Evolutionary conservation across 2,329 filamentous ascomycete species (phyloP).

Genomic region (Cercospora sesami): DNA sequence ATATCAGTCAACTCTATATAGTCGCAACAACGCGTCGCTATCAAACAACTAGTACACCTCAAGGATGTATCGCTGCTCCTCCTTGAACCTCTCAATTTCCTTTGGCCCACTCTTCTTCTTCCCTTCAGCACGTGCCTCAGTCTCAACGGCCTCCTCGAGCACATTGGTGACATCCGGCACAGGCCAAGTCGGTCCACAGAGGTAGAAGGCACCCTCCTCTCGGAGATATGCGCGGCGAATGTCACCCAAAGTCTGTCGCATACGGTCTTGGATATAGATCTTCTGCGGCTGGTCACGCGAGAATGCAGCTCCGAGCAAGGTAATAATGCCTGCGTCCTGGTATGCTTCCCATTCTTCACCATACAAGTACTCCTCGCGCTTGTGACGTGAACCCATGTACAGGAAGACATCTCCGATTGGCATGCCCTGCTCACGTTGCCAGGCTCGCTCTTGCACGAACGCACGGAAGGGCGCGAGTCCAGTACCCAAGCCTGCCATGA

Average conservation of each 20-base stretch:
- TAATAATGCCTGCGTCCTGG: slow-evolving; percentile 91
- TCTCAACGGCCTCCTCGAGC: slow-evolving; percentile 83
- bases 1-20: neutral
- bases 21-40: neutral
- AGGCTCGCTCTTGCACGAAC: slow-evolving; percentile 95
- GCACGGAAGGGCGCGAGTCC: slow-evolving; percentile 98
- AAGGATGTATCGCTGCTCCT: slow-evolving; percentile 87
- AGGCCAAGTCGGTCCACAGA: slow-evolving; percentile 97
- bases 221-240: slow-evolving; percentile 84
- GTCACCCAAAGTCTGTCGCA: slow-evolving; percentile 81
- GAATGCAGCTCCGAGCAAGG: slow-evolving; percentile 88
- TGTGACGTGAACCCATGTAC: slow-evolving; percentile 95
- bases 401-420: slow-evolving; percentile 89
- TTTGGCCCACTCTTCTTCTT: slow-evolving; percentile 47
- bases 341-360: slow-evolving; percentile 99
- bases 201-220: slow-evolving; percentile 90
- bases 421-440: slow-evolving; percentile 97
- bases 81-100: slow-evolving; percentile 97
- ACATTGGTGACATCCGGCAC: slow-evolving; percentile 95
- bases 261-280: slow-evolving; percentile 99
- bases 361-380: slow-evolving; percentile 97
- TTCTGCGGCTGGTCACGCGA: slow-evolving; percentile 96
- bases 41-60: slow-evolving; percentile 75
- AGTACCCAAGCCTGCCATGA: slow-evolving; percentile 98
- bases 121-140: slow-evolving; percentile 63